Conservation (phyloP, 176 grass and related monocot genomes). For the Thinopyrum elongatum region DNA sequence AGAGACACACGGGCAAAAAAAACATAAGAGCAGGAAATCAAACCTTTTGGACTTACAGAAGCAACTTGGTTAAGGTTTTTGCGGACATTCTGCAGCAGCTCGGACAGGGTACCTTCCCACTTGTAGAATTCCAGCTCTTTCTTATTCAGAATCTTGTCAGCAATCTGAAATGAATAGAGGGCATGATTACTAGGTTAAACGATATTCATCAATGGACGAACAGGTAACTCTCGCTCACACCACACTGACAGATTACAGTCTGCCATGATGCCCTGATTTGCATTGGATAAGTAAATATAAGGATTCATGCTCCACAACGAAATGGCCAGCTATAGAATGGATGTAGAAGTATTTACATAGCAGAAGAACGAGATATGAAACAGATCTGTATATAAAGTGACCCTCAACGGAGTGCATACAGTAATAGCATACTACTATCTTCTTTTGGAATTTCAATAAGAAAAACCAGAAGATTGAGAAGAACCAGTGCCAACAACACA, state of each 20-base stretch:
- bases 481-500: neutral
- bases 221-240: neutral
- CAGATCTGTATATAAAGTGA: neutral
- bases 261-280: neutral
- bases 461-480: neutral
- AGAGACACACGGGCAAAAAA: neutral
- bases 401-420: neutral
- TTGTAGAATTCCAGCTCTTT: slow-evolving; percentile 97
- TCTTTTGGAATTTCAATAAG: neutral
- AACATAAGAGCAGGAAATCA: neutral
- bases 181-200: neutral
- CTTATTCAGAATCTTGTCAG: slow-evolving; percentile 89
- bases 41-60: slow-evolving; percentile 37
- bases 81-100: slow-evolving; percentile 81
- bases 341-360: neutral
- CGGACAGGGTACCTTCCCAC: slow-evolving; percentile 78
- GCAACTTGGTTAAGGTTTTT: slow-evolving; percentile 79
- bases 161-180: slow-evolving; percentile 40
- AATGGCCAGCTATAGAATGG: neutral
- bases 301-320: neutral
- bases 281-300: neutral
- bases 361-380: neutral
- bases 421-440: neutral
- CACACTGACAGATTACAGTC: neutral
- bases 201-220: neutral